Evolutionary conservation across 495 filamentous ascomycete genomes (phyloP), one percentile per base, ranked within the genome.

Genomic region (Recurvomyces mirabilis): DNA sequence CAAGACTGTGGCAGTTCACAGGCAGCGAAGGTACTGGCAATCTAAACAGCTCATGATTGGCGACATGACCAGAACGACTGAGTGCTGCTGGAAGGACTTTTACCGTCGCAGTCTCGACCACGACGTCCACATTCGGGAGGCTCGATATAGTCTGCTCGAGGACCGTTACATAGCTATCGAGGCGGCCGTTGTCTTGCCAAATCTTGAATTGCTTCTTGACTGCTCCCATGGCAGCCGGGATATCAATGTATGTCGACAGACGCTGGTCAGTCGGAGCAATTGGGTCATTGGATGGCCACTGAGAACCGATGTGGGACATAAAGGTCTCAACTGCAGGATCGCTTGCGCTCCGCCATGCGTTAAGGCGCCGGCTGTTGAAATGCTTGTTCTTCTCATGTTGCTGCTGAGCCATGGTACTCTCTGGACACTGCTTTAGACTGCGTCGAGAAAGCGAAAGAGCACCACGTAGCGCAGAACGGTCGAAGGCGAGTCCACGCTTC

Each of bases 151-250:
- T 42, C 17, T 54, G 6, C 43, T 7, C 51, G 20, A 42, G 29
- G n/a, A 36, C 37, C 13, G 36, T 14, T 10, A 64, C 41, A 41
- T 64, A 60, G 24, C 45, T 17, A 20, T 37, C 21, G 19, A 67
- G 57, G 9, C 37, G 26, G 25, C n/a, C 20, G 45, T 72, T 72
- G 6, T 58, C 46, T 31, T 59, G 55, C 43, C 67, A 65, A 13
- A 38, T 51, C 32, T 57, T 51, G 39, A 68, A 71, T 28, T 36
- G 46, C 0, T 20, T 19, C 37, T n/a, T 39, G 7, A 15, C 37
- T 23, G 15, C 21, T 3, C 6, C 14, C 37, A 39, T 39, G 20
- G 26, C 37, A 11, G 3, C 18, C 20, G 15, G 11, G 37, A 39
- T 24, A 14, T 39, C 20, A 23, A 39, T 24, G 22, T 39, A 39